Evolutionary conservation across 257 asterid species (phyloP).

Genomic region (Ballota nigra): DNA sequence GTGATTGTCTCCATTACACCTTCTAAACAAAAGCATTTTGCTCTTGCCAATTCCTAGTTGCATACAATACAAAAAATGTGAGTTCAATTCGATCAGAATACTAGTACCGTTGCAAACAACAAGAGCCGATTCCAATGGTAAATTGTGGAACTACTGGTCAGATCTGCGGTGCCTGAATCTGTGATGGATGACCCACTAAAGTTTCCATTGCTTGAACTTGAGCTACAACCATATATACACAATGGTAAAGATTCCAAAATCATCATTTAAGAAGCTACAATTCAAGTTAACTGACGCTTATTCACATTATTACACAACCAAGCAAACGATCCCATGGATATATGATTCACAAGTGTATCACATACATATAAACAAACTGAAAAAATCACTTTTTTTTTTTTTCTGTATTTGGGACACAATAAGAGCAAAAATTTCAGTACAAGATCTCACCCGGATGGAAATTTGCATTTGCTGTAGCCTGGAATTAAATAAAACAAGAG

Average conservation of each 20-base stretch:
- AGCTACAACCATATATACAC: slow-evolving; percentile 37
- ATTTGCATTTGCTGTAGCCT: slow-evolving; percentile 66
- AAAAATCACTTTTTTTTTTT: not conserved
- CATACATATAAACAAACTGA: not conserved
- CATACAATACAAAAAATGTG: slow-evolving; percentile 22
- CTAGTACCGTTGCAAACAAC: slow-evolving; percentile 23
- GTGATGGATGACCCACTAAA: slow-evolving; percentile 32
- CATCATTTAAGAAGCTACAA: not conserved
- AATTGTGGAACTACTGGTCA: slow-evolving; percentile 25
- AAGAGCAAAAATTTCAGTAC: not conserved
- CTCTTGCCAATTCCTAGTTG: slow-evolving; percentile 8
- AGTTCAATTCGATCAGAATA: slow-evolving; percentile 21
- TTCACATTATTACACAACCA: not conserved
- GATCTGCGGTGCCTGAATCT: slow-evolving; percentile 34
- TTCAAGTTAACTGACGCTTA: not conserved
- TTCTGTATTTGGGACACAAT: no score
- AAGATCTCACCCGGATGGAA: slow-evolving; percentile 70
- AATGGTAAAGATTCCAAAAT: not conserved
- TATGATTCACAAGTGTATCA: not conserved
- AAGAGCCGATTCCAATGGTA: slow-evolving; percentile 24
- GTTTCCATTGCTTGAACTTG: slow-evolving; percentile 37
- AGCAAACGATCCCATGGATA: not conserved
- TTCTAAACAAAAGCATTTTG: slow-evolving; percentile 17
- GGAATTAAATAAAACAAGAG: slow-evolving; percentile 13
- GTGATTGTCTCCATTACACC: slow-evolving; percentile 11